Base-by-base conservation (phyloP, 2,329 filamentous ascomycete genomes). In the Aspergillus sojae region DNA sequence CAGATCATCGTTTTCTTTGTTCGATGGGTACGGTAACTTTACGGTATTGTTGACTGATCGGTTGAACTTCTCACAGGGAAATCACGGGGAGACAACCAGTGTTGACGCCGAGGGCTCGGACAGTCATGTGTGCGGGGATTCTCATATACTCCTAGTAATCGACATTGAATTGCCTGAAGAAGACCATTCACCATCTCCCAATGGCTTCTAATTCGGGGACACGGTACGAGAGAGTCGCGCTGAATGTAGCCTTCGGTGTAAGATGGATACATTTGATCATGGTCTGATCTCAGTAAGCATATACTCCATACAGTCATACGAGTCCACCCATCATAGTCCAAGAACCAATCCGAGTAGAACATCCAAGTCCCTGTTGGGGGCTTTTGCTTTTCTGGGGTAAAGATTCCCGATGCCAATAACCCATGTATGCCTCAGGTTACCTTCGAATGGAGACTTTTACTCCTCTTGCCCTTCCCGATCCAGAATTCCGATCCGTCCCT, bases 351-450 rank as follows among this genome's bases (percentile, higher is more conserved):
- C 39, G 39, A 41, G 39, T 41, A 7, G 39, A 36, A 19, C 19
- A 9, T 2, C 3, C 39, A 9, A 48, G 34, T 36, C 52, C 60
- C 52, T 30, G n/a, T 60, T 62, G 60, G 57, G 60, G 57, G 45
- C 45, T 14, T 32, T 60, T 58, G 30, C 58, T 60, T 61, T 62
- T 58, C 61, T 63, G 57, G 60, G 66, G 68, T 62, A 66, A 60
- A 62, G 58, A 63, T 57, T 59, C 58, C 63, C 61, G 63, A 39
- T 45, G 54, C 14, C 21, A 16, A 28, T n/a, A 36, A 12, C 16
- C 5, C 1, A 14, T 34, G 52, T 54, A 7, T 54, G 52, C 52
- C 52, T 55, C 7, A 55, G 52, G 48, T 63, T 63, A 34, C 60
- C 63, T 11, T 30, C 43, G 26, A 45, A 60, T 39, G 45, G 34